A percentile compares a stretch with the other conserved stretches of the same genome.
phyloP scores from a whole-genome alignment of 306 rosid species.

The Carpinus fangiana region DNA sequence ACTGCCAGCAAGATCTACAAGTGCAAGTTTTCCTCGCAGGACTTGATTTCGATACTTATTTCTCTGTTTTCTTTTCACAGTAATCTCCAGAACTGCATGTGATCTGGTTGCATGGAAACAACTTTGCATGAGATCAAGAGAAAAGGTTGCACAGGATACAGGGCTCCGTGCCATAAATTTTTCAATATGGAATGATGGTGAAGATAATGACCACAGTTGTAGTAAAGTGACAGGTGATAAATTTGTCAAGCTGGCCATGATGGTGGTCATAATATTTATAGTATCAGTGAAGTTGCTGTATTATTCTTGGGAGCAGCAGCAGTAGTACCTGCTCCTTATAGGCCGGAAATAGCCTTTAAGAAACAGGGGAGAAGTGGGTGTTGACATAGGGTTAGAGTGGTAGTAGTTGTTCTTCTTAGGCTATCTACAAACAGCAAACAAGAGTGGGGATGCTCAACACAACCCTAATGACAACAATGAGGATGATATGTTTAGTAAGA shows the following conservation, averaged over 20 bases:
- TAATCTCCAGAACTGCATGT: constrained; percentile 67
- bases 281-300: neutral
- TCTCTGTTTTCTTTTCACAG: constrained; percentile 56
- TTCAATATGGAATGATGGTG: neutral
- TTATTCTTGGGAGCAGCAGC: neutral
- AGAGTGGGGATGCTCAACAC: neutral
- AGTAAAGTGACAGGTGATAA: neutral
- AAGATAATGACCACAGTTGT: neutral
- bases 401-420: neutral
- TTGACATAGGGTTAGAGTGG: neutral
- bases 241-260: neutral
- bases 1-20: constrained; percentile 70
- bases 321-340: neutral
- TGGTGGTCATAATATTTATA: neutral
- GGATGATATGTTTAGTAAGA: constrained; percentile 1
- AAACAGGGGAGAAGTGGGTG: neutral
- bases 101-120: constrained; percentile 37
- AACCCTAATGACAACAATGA: neutral
- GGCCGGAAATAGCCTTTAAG: neutral
- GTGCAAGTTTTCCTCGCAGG: constrained; percentile 63
- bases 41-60: constrained; percentile 59
- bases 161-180: constrained; percentile 2
- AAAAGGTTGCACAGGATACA: neutral
- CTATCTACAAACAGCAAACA: neutral
- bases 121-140: constrained; percentile 1